phyloP scores from a whole-genome alignment of 805 yeast species.

The Ogataea chonburiensis region DNA sequence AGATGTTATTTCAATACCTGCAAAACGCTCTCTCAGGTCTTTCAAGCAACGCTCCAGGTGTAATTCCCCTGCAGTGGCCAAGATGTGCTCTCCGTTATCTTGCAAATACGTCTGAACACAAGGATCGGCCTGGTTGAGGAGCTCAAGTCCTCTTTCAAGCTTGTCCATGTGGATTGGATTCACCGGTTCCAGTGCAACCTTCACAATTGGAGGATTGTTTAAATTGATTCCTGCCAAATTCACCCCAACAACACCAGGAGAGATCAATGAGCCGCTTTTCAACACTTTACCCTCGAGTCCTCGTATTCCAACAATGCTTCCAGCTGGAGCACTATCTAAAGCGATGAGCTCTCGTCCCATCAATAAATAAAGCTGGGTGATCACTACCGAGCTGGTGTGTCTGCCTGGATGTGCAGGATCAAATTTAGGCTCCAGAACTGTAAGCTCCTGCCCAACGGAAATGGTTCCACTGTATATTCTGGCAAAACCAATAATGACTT shows the following conservation, averaged over 20 bases:
- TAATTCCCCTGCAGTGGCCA: conserved; percentile 95
- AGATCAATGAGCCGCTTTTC: conserved; percentile 81
- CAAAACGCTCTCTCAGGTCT: conserved; percentile 87
- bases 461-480: conserved; percentile 87
- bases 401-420: conserved; percentile 63
- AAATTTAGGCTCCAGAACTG: conserved; percentile 84
- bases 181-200: conserved; percentile 93
- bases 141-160: conserved; percentile 73
- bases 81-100: conserved; percentile 88
- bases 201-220: conserved; percentile 85
- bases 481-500: conserved; percentile 82
- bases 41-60: conserved; percentile 93
- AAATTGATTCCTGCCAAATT: conserved; percentile 74
- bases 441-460: conserved; percentile 67
- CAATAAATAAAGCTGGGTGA: conserved; percentile 70
- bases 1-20: conserved; percentile 79
- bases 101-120: conserved; percentile 85
- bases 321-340: conserved; percentile 83
- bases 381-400: conserved; percentile 53
- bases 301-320: conserved; percentile 91
- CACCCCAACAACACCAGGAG: conserved; percentile 58
- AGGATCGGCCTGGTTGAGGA: conserved; percentile 88
- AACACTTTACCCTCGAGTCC: conserved; percentile 81
- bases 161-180: conserved; percentile 77
- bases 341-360: conserved; percentile 92